Evolutionary conservation across 495 filamentous ascomycete species (phyloP).

Genomic region (Hyaloscypha variabilis): DNA sequence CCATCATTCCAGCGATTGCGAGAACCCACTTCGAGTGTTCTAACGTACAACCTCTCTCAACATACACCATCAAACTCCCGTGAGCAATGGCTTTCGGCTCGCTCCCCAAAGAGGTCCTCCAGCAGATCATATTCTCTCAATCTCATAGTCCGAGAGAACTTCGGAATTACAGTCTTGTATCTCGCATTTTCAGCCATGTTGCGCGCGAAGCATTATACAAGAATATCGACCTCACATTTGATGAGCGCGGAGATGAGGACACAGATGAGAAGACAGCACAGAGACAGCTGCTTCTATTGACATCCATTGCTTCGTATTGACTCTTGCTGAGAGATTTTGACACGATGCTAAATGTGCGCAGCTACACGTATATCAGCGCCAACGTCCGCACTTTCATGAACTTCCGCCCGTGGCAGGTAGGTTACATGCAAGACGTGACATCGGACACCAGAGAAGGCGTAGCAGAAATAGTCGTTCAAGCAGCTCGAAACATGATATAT

Average conservation of each 20-base stretch:
- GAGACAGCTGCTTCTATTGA: conserved; percentile 1
- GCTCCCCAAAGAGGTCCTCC: conserved; percentile 18
- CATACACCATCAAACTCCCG: too few species aligned
- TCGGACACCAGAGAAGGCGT: neutral
- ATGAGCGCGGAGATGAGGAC: neutral
- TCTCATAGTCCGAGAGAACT: conserved; percentile 3
- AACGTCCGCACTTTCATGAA: conserved; percentile 18
- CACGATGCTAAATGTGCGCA: neutral
- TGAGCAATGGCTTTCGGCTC: neutral
- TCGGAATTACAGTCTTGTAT: conserved; percentile 15
- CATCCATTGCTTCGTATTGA: conserved; percentile 13
- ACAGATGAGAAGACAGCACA: conserved; percentile 1
- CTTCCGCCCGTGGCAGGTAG: neutral
- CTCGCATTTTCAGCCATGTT: conserved; percentile 1
- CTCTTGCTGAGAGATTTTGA: too few species aligned
- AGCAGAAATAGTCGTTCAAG: neutral
- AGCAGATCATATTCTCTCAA: conserved; percentile 13
- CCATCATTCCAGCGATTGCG: too few species aligned
- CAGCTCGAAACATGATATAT: conserved; percentile 20
- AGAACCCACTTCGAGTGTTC: too few species aligned
- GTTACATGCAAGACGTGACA: neutral
- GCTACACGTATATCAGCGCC: conserved; percentile 15
- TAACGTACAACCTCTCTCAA: too few species aligned
- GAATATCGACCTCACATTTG: conserved; percentile 14
- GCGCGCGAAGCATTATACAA: conserved; percentile 7